phyloP scores from a whole-genome alignment of 495 filamentous ascomycete species.

The Aspergillus ellipticus region DNA sequence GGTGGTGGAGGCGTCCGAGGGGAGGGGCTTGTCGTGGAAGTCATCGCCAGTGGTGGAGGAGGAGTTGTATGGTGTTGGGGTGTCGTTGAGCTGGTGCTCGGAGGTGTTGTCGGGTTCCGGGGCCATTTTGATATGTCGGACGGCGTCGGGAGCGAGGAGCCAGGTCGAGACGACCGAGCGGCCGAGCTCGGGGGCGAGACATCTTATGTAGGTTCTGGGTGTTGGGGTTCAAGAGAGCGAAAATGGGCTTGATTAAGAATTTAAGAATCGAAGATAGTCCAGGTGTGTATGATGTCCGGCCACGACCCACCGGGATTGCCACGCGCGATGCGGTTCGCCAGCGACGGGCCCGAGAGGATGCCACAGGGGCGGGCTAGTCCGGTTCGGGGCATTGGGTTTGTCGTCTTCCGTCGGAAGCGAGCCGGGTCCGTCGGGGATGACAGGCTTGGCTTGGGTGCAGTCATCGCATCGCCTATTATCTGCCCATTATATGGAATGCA shows the following conservation, averaged over 20 bases:
- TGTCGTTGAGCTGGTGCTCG: not conserved
- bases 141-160: no score
- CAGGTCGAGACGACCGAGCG: no score
- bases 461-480: not conserved
- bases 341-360: not conserved
- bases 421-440: not conserved
- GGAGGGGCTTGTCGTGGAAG: conserved; percentile 8
- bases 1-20: no score
- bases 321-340: not conserved
- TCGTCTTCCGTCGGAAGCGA: not conserved
- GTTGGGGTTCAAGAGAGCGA: no score
- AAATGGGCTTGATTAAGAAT: not conserved
- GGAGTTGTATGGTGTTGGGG: not conserved
- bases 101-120: not conserved
- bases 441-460: not conserved
- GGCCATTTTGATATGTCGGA: not conserved
- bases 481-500: not conserved
- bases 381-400: not conserved
- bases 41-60: not conserved
- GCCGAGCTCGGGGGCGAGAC: not conserved
- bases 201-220: not conserved
- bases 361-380: not conserved
- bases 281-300: not conserved
- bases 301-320: not conserved
- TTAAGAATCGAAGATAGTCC: not conserved